Base-by-base conservation (phyloP, 352 stramenopile species). In the Pythium scleroteichum region DNA sequence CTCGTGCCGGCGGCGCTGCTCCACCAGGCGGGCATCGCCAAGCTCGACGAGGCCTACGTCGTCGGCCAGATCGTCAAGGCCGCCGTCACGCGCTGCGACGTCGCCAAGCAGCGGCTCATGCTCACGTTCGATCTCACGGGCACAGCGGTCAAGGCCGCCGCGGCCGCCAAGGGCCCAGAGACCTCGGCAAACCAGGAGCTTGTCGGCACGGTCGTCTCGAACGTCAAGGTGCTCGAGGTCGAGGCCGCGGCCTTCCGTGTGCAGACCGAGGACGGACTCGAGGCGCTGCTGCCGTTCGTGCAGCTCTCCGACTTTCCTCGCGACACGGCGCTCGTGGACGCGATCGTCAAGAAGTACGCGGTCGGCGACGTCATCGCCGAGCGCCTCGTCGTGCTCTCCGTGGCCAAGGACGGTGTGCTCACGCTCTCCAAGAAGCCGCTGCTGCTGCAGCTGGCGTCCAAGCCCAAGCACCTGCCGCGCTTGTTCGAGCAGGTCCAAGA, bases 1-100 rank as follows among this genome's bases (percentile, higher is more conserved):
- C 72, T 96, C 29, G 91, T 98, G 6, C 90, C 87, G 0, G 89
- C 90, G 2, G 82, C 78, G 41, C 82, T 94, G 57, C 69, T 99
- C 24, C 76, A 81, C 24, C 69, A 89, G 42, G 87, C 89, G 3
- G 90, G 90, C 14, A 90, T 97, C 44, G 68, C 75, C 7, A 88
- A 95, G 57, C 70, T 96, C 8, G 78, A 89, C 27, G 80, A 96
- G 39, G 87, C 85, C 23, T 97, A 97, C 64, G 76, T 82, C 20
- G 41, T 90, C 6, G 88, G 88, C 10, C 90, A 97, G 71, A 87
- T 97, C 22, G 85, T 96, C 29, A 90, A 92, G 60, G 76, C 82
- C 0, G 72, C 74, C 32, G 82, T 96, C 20, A 92, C 80, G 14
- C 79, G 81, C 23, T 94, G 87, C 49, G 82, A 95, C 44, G 29